Base-by-base conservation (phyloP, 2,329 filamentous ascomycete species). In the Aspergillus spinulosporus region DNA sequence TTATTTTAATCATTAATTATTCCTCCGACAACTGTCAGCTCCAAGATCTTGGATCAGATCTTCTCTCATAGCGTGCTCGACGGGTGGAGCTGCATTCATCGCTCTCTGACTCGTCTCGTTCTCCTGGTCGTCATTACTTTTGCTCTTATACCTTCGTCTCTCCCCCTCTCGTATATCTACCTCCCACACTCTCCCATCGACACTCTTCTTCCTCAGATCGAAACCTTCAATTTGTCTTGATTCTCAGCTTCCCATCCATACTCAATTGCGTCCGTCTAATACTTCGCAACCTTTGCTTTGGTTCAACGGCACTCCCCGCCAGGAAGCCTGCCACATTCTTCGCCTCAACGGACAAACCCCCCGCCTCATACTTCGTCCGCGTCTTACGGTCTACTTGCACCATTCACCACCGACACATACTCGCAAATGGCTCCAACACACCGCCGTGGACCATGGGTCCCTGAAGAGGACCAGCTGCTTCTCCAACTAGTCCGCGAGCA, bases 371-470 rank as follows among this genome's bases (percentile, higher is more conserved):
- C 21, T 48, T 42, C 40, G 3, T 1, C 39, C 15, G 5, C 37
- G 34, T 37, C 39, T 36, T 28, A 54, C n/a, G 36, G 4, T 44
- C 37, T 54, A 42, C 40, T 36, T 36, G 6, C 26, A 28, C 28
- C 21, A 14, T 21, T 14, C 11, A 51, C n/a, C 45, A 48, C 15
- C 28, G 28, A 29, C 47, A 29, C 45, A 45, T 32, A 28, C 43
- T 49, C 48, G 21, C 54, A 32, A 51, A 78, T 79, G 77, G 71
- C 73, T 61, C 72, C 75, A 56, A 68, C 78, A 68, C 85, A 88
- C 69, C 85, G 87, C 71, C 84, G 90, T 76, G 91, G 91, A 56
- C 90, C 91, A 57, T 96, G 91, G 91, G 88, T 90, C 60, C 85
- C 87, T 65, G 80, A 82, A 50, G 91, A 96, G 74, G 91, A 95